Evolutionary conservation across 257 asterid species (phyloP).

Genomic region (Jacaranda copaia): DNA sequence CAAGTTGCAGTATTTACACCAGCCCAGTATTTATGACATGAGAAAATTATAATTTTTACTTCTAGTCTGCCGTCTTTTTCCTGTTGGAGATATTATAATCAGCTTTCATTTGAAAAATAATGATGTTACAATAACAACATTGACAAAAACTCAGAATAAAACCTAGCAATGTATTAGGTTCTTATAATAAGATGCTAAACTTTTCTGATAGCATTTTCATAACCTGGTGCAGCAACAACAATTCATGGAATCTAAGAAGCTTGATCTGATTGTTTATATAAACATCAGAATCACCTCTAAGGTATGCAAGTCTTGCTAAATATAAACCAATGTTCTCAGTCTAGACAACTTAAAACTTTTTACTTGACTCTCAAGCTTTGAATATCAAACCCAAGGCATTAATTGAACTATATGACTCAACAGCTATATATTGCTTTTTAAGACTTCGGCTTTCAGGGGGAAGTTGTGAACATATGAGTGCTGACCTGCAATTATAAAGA

Average conservation of each 20-base stretch:
- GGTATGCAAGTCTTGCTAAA: neutral
- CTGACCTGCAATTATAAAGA: conserved; percentile 6
- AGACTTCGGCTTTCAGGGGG: neutral
- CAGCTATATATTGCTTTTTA: neutral
- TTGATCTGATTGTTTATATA: conserved; percentile 17
- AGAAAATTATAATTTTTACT: neutral
- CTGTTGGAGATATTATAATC: neutral
- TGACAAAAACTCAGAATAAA: neutral
- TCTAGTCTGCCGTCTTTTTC: neutral
- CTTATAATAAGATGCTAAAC: neutral
- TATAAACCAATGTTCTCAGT: neutral
- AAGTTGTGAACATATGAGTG: conserved; percentile 1
- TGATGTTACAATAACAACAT: neutral
- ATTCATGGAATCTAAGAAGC: conserved; percentile 5
- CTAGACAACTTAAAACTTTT: neutral
- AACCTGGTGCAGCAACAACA: neutral
- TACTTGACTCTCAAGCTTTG: conserved; percentile 7
- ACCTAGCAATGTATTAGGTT: neutral
- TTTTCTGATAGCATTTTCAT: neutral
- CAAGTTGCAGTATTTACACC: neutral
- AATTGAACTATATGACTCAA: neutral
- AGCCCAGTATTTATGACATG: neutral
- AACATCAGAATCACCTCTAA: neutral
- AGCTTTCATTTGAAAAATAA: neutral
- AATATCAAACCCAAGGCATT: neutral